Conservation (phyloP, 1,284 basidiomycete genomes). For the Lignosus rhinocerotis region DNA sequence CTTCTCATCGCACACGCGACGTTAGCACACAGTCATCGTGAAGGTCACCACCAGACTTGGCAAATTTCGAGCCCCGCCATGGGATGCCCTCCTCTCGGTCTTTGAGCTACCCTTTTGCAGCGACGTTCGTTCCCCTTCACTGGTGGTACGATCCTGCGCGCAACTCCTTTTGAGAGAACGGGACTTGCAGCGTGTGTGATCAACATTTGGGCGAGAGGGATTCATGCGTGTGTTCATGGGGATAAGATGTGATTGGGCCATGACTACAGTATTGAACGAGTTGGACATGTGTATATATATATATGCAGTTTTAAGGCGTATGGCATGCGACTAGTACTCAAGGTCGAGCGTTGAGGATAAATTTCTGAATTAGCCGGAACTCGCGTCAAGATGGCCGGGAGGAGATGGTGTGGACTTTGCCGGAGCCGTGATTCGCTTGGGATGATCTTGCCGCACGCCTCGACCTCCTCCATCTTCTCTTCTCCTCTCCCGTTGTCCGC, state of each 20-base stretch:
- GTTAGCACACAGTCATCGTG: not conserved
- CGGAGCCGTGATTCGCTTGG: not conserved
- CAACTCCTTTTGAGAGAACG: no score
- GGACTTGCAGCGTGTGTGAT: no score
- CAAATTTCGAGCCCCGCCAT: no score
- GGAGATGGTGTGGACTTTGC: not conserved
- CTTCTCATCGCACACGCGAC: not conserved
- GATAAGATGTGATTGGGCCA: no score
- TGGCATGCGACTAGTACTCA: not conserved
- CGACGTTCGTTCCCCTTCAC: no score
- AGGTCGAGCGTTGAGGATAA: not conserved
- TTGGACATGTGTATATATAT: not conserved
- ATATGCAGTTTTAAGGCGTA: not conserved
- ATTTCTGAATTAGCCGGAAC: not conserved
- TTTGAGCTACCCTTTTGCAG: no score
- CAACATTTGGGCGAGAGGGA: no score
- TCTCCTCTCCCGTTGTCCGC: not conserved
- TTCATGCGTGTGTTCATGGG: no score
- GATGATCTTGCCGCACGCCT: not conserved
- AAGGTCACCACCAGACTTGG: no score
- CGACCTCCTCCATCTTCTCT: not conserved
- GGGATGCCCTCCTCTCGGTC: no score
- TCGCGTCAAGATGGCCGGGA: not conserved
- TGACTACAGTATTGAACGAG: not conserved
- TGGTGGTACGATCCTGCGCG: no score